phyloP scores from a whole-genome alignment of 495 filamentous ascomycete species.

The Penicillium coffeae region DNA sequence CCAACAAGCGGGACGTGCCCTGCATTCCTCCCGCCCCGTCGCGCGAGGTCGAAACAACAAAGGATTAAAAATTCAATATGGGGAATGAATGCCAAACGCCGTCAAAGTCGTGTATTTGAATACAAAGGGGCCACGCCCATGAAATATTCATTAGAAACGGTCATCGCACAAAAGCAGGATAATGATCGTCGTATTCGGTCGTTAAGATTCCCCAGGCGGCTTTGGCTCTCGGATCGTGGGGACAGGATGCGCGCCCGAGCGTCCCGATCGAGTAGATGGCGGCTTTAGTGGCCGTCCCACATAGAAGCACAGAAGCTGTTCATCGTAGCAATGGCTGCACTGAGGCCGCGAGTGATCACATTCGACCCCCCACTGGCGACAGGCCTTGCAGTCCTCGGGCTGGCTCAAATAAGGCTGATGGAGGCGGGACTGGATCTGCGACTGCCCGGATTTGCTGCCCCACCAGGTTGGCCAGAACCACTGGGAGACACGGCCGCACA shows the following conservation, averaged over 20 bases:
- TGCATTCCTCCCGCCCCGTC: not conserved
- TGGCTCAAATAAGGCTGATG: constrained; percentile 2
- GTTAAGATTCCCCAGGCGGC: too few relatives aligned
- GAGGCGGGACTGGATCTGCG: not conserved
- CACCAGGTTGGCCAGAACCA: constrained; percentile 23
- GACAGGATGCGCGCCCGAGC: not conserved
- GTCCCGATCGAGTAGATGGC: not conserved
- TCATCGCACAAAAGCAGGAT: not conserved
- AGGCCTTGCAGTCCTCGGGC: constrained; percentile 27
- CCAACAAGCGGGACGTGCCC: not conserved
- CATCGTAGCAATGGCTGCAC: constrained; percentile 34
- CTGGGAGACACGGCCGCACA: constrained; percentile 13
- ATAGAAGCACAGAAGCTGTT: constrained; percentile 41
- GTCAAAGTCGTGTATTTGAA: too few relatives aligned
- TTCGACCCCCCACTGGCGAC: constrained; percentile 25
- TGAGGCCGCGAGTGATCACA: constrained; percentile 34
- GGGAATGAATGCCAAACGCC: too few relatives aligned
- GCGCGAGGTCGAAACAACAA: too few relatives aligned
- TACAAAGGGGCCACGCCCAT: too few relatives aligned
- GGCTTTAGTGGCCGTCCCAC: constrained; percentile 14
- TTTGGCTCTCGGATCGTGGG: not conserved
- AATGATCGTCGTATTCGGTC: too few relatives aligned
- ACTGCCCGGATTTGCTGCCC: constrained; percentile 1
- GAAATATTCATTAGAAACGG: not conserved
- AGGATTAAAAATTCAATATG: too few relatives aligned